phyloP scores from a whole-genome alignment of 495 filamentous ascomycete species.

The Rusavskia elegans region DNA sequence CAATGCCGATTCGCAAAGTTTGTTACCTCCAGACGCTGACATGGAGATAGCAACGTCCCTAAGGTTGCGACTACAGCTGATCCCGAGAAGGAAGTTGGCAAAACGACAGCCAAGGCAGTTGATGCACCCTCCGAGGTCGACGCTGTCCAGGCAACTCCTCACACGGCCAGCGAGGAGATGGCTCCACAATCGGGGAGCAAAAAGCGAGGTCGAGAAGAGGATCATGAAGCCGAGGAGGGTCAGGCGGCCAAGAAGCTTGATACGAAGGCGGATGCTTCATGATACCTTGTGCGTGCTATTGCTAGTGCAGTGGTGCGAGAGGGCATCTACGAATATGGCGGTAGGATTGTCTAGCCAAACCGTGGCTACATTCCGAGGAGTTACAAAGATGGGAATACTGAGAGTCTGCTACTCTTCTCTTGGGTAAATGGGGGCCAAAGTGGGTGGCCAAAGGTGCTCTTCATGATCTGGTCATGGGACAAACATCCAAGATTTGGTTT shows the following conservation, averaged over 20 bases:
- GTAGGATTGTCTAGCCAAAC: too few relatives aligned
- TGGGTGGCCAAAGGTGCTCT: too few relatives aligned
- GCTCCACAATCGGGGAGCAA: constrained; percentile 15
- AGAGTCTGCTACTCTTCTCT: too few relatives aligned
- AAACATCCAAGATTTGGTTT: too few relatives aligned
- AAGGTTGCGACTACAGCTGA: constrained; percentile 26
- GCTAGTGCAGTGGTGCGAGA: too few relatives aligned
- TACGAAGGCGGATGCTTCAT: constrained; percentile 13
- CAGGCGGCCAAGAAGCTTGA: constrained; percentile 34
- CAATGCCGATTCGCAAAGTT: too few relatives aligned
- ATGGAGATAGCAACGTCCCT: constrained; percentile 25
- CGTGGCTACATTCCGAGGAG: too few relatives aligned
- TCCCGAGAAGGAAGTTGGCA: not conserved
- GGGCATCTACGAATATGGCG: too few relatives aligned
- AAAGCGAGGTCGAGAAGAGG: constrained; percentile 30
- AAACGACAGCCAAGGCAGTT: not conserved
- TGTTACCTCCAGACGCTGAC: constrained; percentile 1
- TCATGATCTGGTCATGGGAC: too few relatives aligned
- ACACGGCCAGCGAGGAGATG: constrained; percentile 4
- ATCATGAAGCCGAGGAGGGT: constrained; percentile 16
- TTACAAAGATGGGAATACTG: too few relatives aligned
- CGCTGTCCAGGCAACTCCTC: not conserved
- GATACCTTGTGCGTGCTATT: not conserved
- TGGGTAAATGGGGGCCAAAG: too few relatives aligned
- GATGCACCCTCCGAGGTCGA: not conserved